Base-by-base conservation (phyloP, 2,329 filamentous ascomycete species). In the Graphium sp. region DNA sequence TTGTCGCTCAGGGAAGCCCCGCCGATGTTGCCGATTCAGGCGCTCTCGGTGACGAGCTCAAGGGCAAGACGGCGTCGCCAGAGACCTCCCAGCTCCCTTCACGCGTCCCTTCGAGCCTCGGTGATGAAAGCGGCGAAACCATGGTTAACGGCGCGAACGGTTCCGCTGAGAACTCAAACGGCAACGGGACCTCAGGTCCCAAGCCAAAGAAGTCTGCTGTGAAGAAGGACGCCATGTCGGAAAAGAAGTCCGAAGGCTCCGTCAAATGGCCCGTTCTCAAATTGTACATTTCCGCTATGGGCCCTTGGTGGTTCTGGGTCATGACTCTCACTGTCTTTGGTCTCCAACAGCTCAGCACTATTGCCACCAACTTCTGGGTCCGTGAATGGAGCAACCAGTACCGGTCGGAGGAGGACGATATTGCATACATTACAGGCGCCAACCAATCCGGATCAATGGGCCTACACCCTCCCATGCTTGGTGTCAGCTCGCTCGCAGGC, bases 221-320 rank as follows among this genome's bases (percentile, higher is more conserved):
- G 24, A 47, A 46, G 32, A 56, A 59, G 39, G 62, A 61, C 41
- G 60, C 64, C 3, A 64, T 70, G 59, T 62, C 72, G 27, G 89
- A 98, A 49, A 63, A 64, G 23, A 95, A 91, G 52, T 76, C 82
- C 6, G 73, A 68, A 25, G 89, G 89, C 17, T 76, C 84, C 22
- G 83, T 98, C 41, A 89, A 93, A 48, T 75, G 83, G 63, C 65
- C 70, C 14, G 85, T 93, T 29, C 78, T 98, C 42, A 59, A 73
- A 35, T 71, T 92, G 46, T 98, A 98, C 47, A 66, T 98, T 12
- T 56, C 55, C 34, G 70, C 85, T 37, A 98, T 98, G 89, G 89
- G 89, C n/a, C 66, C 76, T 5, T 93, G 84, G 82, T 85, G 82
- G 64, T 98, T 92, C 56, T 98, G 89, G 89, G 50, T 77, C 26